Evolutionary conservation across 768 basidiomycete species (phyloP).

Genomic region (Lanmaoa pseudosensibilis): DNA sequence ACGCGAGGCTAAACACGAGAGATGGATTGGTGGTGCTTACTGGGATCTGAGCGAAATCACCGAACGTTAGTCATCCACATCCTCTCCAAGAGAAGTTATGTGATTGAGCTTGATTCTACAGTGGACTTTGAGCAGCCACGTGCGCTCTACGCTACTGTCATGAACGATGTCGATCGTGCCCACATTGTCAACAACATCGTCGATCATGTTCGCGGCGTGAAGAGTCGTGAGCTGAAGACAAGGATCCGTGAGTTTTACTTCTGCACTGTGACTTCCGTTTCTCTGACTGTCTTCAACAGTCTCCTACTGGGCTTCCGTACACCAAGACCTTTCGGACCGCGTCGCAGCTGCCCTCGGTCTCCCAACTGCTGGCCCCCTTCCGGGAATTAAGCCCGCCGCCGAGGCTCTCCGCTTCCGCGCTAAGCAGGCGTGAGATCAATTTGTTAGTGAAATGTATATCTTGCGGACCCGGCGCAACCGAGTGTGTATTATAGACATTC

Average conservation of each 20-base stretch:
- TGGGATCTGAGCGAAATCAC: constrained; percentile 72
- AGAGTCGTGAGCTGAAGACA: constrained; percentile 57
- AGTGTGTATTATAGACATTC: constrained; percentile 5
- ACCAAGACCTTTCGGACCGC: constrained; percentile 71
- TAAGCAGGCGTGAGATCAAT: constrained; percentile 3
- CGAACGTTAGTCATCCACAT: constrained; percentile 57
- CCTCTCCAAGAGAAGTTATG: neutral
- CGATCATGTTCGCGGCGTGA: constrained; percentile 60
- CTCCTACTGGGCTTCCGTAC: constrained; percentile 76
- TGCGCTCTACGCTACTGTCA: constrained; percentile 65
- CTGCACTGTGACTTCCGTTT: neutral
- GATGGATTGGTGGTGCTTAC: constrained; percentile 69
- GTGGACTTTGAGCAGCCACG: constrained; percentile 88
- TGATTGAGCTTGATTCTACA: constrained; percentile 24
- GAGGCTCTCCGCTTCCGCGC: constrained; percentile 56
- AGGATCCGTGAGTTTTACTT: constrained; percentile 57
- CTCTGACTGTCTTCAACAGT: constrained; percentile 41
- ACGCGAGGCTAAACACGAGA: constrained; percentile 59
- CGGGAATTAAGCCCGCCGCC: constrained; percentile 52
- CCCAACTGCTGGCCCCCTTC: constrained; percentile 54
- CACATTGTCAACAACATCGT: constrained; percentile 69
- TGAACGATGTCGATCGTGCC: constrained; percentile 57
- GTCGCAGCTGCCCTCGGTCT: constrained; percentile 75
- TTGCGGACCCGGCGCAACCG: neutral
- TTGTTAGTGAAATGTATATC: neutral